These are phyloP conservation scores for Clavispora vitiphila DNA, from an alignment of 805 yeast species.

Conservation along the genomic window DNA sequence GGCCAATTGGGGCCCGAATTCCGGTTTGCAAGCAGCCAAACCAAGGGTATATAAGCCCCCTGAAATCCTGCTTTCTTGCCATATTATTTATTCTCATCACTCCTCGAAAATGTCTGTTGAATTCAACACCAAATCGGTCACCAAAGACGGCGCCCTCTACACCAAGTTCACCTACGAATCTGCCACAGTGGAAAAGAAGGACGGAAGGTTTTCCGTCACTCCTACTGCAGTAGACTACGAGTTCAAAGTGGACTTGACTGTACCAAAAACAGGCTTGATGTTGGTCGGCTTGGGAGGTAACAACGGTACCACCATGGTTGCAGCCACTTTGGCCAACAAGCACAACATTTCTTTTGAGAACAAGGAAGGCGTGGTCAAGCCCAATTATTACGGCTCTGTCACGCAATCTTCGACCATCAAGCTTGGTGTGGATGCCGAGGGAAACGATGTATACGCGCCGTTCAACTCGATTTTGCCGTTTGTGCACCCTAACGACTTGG, in stretches of 20 bases:
- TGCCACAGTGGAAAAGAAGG: constrained; percentile 57
- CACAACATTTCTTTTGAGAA: constrained; percentile 72
- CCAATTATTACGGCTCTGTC: constrained; percentile 90
- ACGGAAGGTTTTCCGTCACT: constrained; percentile 56
- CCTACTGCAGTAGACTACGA: constrained; percentile 72
- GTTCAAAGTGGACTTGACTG: constrained; percentile 76
- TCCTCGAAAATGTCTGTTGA: constrained; percentile 14
- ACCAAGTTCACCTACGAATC: constrained; percentile 71
- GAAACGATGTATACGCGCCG: constrained; percentile 88
- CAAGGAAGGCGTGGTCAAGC: constrained; percentile 67
- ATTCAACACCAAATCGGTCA: constrained; percentile 37
- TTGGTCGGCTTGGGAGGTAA: constrained; percentile 96
- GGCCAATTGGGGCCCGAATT: background rate
- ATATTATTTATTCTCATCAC: background rate
- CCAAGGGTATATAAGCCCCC: background rate
- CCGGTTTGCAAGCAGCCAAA: background rate
- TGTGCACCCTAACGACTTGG: constrained; percentile 84
- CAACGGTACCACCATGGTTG: constrained; percentile 88
- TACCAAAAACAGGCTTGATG: constrained; percentile 84
- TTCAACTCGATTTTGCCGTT: constrained; percentile 86
- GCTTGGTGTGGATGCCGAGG: constrained; percentile 75
- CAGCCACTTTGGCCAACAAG: constrained; percentile 81
- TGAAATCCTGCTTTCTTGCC: background rate
- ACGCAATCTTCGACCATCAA: constrained; percentile 90
- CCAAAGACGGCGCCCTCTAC: constrained; percentile 46